These are phyloP conservation scores for Ophiostoma angusticollis DNA, from an alignment of 2,329 filamentous ascomycete species.

Conservation along the genomic window DNA sequence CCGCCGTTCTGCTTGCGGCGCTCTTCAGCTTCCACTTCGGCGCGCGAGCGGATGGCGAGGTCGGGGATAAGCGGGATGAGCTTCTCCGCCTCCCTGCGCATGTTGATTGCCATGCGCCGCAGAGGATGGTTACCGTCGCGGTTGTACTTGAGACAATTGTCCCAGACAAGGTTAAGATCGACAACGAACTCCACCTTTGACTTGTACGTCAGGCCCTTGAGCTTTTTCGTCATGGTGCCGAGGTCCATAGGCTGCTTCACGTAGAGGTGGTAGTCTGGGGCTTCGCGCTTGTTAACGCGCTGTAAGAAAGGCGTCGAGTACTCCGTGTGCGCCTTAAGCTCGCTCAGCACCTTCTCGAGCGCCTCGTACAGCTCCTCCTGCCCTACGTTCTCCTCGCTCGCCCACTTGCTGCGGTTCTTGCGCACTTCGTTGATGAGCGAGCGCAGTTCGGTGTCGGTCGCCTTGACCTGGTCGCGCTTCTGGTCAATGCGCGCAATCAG, in stretches of 20 bases:
- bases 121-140: constrained; percentile 77
- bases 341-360: constrained; percentile 89
- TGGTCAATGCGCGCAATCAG: constrained; percentile 91
- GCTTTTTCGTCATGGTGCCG: constrained; percentile 95
- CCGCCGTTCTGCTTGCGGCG: constrained; percentile 76
- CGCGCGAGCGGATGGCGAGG: constrained; percentile 76
- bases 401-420: constrained; percentile 98
- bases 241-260: constrained; percentile 98
- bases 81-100: constrained; percentile 96
- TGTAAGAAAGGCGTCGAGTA: constrained; percentile 94
- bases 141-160: constrained; percentile 94
- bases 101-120: constrained; percentile 84
- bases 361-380: constrained; percentile 98
- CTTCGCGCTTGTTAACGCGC: constrained; percentile 91
- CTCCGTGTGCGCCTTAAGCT: constrained; percentile 93
- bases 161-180: constrained; percentile 91
- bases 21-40: constrained; percentile 83
- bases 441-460: constrained; percentile 83
- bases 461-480: constrained; percentile 78
- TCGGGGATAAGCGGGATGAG: constrained; percentile 91
- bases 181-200: constrained; percentile 90
- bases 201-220: constrained; percentile 67
- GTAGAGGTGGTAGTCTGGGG: constrained; percentile 83
- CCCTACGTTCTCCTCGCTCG: constrained; percentile 91
- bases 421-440: constrained; percentile 93